Percentiles rank a stretch among this genome's conserved stretches.
phyloP scores from a whole-genome alignment of 2,329 filamentous ascomycete species.

The Beauveria brongniartii region DNA sequence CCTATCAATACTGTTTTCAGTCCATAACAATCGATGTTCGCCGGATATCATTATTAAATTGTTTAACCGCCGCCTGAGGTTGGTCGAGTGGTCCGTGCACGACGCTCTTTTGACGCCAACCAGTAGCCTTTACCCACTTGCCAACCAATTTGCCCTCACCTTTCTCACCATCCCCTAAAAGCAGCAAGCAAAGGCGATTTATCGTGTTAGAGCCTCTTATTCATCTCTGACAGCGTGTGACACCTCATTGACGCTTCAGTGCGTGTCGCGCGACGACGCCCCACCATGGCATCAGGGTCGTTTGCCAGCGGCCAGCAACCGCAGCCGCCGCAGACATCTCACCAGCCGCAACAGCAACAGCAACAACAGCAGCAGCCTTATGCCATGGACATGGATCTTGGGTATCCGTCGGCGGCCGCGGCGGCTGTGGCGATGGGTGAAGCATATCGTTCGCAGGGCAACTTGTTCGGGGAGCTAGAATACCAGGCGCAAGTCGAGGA shows the following conservation, averaged over 20 bases:
- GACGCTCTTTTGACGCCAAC: conserved; percentile 8
- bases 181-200: conserved; percentile 3
- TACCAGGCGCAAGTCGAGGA: conserved; percentile 3
- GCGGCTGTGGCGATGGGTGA: conserved; percentile 1
- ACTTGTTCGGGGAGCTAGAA: conserved; percentile 7
- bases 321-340: conserved; percentile 18
- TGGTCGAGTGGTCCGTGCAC: conserved; percentile 4
- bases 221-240: neutral
- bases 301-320: neutral
- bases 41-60: neutral
- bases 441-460: neutral
- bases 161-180: conserved; percentile 2
- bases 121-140: neutral
- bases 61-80: neutral
- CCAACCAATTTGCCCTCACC: neutral
- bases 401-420: neutral
- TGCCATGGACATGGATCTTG: conserved; percentile 2
- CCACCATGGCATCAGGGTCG: neutral
- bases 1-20: no score
- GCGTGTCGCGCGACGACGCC: neutral
- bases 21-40: neutral
- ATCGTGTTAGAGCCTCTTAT: neutral
- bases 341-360: conserved; percentile 13
- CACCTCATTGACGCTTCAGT: neutral
- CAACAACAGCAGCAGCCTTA: conserved; percentile 13